These are phyloP conservation scores for Atkinsonella texensis DNA, from an alignment of 2,329 filamentous ascomycete species.

Conservation along the genomic window DNA sequence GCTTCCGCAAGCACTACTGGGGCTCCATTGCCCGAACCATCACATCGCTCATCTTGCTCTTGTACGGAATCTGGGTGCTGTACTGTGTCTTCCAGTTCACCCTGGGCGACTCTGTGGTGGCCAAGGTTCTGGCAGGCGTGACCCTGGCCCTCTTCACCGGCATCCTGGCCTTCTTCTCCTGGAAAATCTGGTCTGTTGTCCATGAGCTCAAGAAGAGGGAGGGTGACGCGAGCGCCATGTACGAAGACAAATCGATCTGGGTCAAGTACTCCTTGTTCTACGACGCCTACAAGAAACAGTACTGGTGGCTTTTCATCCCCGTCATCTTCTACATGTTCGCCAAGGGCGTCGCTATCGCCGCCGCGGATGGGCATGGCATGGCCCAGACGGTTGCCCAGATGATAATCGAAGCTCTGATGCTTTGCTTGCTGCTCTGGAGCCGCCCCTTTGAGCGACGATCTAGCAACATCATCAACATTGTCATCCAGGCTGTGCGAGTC, in stretches of 20 bases:
- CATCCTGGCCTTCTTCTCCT: constrained; percentile 71
- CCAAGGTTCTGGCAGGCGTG: constrained; percentile 69
- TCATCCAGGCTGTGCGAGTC: constrained; percentile 80
- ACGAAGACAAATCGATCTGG: constrained; percentile 84
- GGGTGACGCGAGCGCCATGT: constrained; percentile 62
- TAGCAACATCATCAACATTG: constrained; percentile 84
- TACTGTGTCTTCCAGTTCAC: constrained; percentile 97
- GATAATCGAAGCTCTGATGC: constrained; percentile 67
- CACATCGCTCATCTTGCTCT: constrained; percentile 76
- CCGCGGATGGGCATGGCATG: constrained; percentile 74
- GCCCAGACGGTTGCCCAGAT: constrained; percentile 70
- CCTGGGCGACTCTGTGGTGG: constrained; percentile 86
- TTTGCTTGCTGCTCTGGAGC: constrained; percentile 69
- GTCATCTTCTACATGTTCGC: constrained; percentile 81
- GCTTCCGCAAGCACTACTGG: constrained; percentile 96
- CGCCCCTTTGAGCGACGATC: constrained; percentile 80
- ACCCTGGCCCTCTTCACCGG: constrained; percentile 72
- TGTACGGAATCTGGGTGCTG: constrained; percentile 91
- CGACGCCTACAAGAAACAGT: constrained; percentile 84
- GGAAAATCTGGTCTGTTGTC: constrained; percentile 69
- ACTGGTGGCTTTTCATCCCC: constrained; percentile 96
- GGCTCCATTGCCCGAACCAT: constrained; percentile 79
- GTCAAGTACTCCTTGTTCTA: constrained; percentile 96
- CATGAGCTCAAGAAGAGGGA: constrained; percentile 61
- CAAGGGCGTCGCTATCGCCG: constrained; percentile 77